phyloP scores from a whole-genome alignment of 1,139 yeast genomes.

The Hyphopichia pseudoburtonii region DNA sequence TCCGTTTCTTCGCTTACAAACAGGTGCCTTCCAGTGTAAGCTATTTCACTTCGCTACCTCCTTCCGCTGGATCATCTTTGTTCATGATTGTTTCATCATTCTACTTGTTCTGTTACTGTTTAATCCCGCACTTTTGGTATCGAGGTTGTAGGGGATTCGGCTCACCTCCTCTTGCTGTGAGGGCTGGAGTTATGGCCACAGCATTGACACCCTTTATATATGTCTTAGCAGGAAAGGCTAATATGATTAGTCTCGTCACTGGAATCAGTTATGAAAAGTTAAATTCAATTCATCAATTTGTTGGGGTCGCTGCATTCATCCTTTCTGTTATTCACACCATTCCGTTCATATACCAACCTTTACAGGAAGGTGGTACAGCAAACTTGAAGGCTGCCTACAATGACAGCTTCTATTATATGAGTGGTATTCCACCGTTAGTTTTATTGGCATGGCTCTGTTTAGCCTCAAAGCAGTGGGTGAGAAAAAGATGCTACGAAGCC shows the following conservation, averaged over 20 bases:
- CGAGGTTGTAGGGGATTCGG: slow-evolving; percentile 60
- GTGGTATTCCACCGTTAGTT: slow-evolving; percentile 46
- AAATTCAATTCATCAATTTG: slow-evolving; percentile 54
- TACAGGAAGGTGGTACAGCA: slow-evolving; percentile 51
- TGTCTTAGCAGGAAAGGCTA: slow-evolving; percentile 54
- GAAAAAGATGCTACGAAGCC: slow-evolving; percentile 49
- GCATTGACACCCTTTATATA: slow-evolving; percentile 55
- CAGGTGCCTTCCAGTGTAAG: slow-evolving; percentile 40
- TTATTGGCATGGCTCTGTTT: slow-evolving; percentile 47
- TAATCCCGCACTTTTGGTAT: slow-evolving; percentile 55
- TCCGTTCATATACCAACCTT: slow-evolving; percentile 51
- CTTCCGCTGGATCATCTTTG: slow-evolving; percentile 49
- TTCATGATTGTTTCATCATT: slow-evolving; percentile 39
- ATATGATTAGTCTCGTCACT: slow-evolving; percentile 49
- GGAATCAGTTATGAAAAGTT: slow-evolving; percentile 58
- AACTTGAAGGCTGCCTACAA: slow-evolving; percentile 16
- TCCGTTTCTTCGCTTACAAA: slow-evolving; percentile 50
- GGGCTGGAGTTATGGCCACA: slow-evolving; percentile 54
- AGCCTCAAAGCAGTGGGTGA: slow-evolving; percentile 43
- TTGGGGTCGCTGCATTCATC: slow-evolving; percentile 44
- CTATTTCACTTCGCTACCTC: slow-evolving; percentile 48
- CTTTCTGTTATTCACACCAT: slow-evolving; percentile 54
- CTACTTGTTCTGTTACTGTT: slow-evolving; percentile 46
- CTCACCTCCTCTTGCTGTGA: slow-evolving; percentile 61
- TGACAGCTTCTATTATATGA: slow-evolving; percentile 20